phyloP scores from a whole-genome alignment of 1,284 basidiomycete genomes.

The Quambalaria eucalypti region DNA sequence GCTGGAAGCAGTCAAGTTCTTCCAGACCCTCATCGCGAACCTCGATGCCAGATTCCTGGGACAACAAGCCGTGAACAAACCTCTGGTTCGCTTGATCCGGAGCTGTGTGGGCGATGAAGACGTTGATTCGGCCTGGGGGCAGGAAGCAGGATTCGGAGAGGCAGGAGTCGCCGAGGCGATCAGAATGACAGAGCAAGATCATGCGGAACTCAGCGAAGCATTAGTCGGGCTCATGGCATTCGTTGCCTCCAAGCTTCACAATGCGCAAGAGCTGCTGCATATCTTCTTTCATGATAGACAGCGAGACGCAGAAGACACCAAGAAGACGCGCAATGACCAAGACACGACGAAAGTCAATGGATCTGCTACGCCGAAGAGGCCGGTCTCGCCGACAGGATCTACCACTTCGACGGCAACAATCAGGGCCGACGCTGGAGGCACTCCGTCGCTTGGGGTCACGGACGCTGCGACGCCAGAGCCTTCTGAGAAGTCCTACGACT shows the following conservation, averaged over 20 bases:
- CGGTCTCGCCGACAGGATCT: constrained; percentile 22
- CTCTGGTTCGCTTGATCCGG: constrained; percentile 73
- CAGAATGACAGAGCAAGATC: constrained; percentile 26
- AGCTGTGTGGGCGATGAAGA: constrained; percentile 77
- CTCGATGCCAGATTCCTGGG: constrained; percentile 43
- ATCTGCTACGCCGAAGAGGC: constrained; percentile 14
- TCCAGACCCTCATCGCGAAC: constrained; percentile 40
- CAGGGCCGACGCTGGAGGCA: background rate
- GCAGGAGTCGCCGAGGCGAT: constrained; percentile 10
- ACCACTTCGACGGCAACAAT: constrained; percentile 10
- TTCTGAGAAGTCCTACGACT: constrained; percentile 9
- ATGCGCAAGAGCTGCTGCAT: constrained; percentile 31
- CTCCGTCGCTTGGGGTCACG: background rate
- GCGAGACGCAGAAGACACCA: background rate
- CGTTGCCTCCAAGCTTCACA: constrained; percentile 33
- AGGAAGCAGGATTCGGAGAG: constrained; percentile 10
- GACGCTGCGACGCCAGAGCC: background rate
- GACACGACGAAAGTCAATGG: background rate
- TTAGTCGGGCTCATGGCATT: constrained; percentile 40
- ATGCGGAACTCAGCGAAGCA: constrained; percentile 15
- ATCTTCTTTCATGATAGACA: constrained; percentile 26
- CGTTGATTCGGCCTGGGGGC: constrained; percentile 1
- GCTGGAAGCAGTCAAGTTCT: constrained; percentile 36
- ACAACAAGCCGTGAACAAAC: constrained; percentile 56
- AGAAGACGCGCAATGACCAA: background rate